These are phyloP conservation scores for Saccharomyces hybrid DNA, from an alignment of 1,139 yeast genomes.

Conservation along the genomic window DNA sequence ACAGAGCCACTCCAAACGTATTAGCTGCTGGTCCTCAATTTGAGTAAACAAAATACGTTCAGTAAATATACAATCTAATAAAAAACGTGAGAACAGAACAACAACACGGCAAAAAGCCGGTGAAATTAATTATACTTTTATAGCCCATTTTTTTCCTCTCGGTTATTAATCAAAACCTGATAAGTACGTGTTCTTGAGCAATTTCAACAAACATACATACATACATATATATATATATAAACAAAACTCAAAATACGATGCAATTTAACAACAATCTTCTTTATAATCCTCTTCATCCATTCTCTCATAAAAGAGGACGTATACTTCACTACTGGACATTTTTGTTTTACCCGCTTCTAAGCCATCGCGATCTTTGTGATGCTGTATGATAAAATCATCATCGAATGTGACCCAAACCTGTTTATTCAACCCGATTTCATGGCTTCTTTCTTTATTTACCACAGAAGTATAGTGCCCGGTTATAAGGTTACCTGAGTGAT, in stretches of 20 bases:
- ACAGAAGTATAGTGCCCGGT: conserved; percentile 66
- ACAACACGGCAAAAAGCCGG: background rate
- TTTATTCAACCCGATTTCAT: conserved; percentile 23
- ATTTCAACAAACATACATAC: conserved; percentile 7
- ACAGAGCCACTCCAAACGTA: conserved; percentile 79
- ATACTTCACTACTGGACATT: conserved; percentile 50
- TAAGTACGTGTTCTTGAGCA: background rate
- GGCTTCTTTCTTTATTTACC: conserved; percentile 41
- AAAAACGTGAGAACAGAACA: background rate
- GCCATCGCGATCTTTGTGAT: conserved; percentile 42
- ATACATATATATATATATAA: background rate
- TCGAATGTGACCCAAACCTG: conserved; percentile 62
- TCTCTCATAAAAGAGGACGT: conserved; percentile 58
- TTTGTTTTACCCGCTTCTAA: conserved; percentile 34
- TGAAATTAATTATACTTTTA: background rate
- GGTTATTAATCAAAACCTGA: background rate
- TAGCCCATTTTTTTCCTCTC: background rate
- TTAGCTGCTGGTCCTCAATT: conserved; percentile 80
- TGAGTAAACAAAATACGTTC: conserved; percentile 3
- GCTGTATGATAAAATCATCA: conserved; percentile 46
- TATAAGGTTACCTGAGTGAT: too few species aligned
- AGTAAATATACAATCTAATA: background rate
- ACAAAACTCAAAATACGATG: background rate
- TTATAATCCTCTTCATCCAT: conserved; percentile 15
- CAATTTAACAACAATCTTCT: background rate